Base-by-base conservation (phyloP, 1,284 basidiomycete genomes). In the Trametes sp. region DNA sequence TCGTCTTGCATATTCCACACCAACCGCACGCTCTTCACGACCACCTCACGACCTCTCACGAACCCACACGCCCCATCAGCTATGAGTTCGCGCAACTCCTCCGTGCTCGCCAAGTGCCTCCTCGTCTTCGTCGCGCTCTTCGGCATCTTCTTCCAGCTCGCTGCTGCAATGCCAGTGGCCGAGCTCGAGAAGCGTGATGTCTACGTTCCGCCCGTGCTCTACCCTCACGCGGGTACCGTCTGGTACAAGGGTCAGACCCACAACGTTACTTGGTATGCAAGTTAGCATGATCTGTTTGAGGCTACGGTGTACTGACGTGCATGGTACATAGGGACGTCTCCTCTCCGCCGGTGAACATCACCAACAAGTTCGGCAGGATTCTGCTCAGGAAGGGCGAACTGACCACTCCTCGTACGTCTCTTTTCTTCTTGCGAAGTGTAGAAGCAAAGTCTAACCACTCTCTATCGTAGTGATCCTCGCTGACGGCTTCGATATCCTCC, bases 201-300 rank as follows among this genome's bases (percentile, higher is more conserved):
- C 3, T 84, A 75, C 68, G 76, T 70, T 1, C 83, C 84, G 4
- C 62, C 48, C 7, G 73, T 84, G 41, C 67, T 70, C 16, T 74
- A 69, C 24, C 84, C 84, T 0, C 54, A 61, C 31, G 55, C 56
- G 19, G 72, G 63, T 38, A 76, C 78, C 10, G 61, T 76, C 48
- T 84, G 83, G 82, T 48, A 64, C 35, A 73, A 73, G 48, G 82
- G 83, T 2, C 23, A 72, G 49, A 72, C 62, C 2, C 76, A 75
- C 65, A 75, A 70, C 49, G 80, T 86, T 62, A 78, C 76, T 46
- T 86, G 84, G 79, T 79, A 61, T 0, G 75, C 33, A 19, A 19
- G n/a, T 23, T 16, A 31, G 8, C 24, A 7, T 26, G 10, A 4
- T 6, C 45, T n/a, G 14, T 21, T 10, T 10, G 19, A 10, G 10